phyloP scores from a whole-genome alignment of 192 early-diverging fungal genomes.

The Podochytrium sp. region DNA sequence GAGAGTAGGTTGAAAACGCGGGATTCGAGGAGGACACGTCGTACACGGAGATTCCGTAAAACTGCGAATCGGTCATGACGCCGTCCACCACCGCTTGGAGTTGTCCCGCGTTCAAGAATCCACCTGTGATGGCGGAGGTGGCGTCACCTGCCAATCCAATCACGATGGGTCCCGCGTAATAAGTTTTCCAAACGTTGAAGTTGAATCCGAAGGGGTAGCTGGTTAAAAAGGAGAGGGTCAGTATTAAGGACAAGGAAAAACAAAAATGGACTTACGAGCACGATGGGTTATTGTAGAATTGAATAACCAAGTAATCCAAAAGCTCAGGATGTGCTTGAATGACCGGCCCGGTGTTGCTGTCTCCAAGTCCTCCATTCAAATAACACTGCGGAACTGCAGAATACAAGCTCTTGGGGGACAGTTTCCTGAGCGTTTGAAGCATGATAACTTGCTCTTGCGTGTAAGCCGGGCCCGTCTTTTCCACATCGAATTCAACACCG shows the following conservation, averaged over 20 bases:
- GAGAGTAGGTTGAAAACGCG: conserved; percentile 8
- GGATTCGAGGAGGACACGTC: conserved; percentile 27
- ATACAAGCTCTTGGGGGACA: neutral
- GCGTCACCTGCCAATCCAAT: conserved; percentile 24
- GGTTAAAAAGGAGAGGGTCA: too few relatives aligned
- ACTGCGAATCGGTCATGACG: conserved; percentile 8
- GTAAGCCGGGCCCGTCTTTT: conserved; percentile 11
- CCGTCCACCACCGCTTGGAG: conserved; percentile 24
- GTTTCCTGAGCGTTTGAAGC: conserved; percentile 2
- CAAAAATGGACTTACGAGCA: too few relatives aligned
- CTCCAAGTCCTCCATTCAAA: conserved; percentile 23
- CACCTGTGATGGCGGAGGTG: conserved; percentile 24
- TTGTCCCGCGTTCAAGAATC: conserved; percentile 10
- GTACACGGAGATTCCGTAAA: conserved; percentile 24
- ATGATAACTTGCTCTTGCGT: conserved; percentile 5
- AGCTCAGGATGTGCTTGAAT: neutral
- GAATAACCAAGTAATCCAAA: conserved; percentile 25
- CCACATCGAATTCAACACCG: conserved; percentile 24
- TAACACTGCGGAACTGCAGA: conserved; percentile 26
- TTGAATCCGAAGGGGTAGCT: conserved; percentile 33
- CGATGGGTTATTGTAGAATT: conserved; percentile 27
- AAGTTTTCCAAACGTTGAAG: conserved; percentile 7
- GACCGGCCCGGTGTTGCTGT: conserved; percentile 6
- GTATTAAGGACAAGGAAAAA: too few relatives aligned
- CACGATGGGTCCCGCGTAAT: neutral